A percentile compares a stretch with the other conserved stretches of the same genome.
Conservation (phyloP, 2,329 filamentous ascomycete species). For the Fusarium sp. region DNA sequence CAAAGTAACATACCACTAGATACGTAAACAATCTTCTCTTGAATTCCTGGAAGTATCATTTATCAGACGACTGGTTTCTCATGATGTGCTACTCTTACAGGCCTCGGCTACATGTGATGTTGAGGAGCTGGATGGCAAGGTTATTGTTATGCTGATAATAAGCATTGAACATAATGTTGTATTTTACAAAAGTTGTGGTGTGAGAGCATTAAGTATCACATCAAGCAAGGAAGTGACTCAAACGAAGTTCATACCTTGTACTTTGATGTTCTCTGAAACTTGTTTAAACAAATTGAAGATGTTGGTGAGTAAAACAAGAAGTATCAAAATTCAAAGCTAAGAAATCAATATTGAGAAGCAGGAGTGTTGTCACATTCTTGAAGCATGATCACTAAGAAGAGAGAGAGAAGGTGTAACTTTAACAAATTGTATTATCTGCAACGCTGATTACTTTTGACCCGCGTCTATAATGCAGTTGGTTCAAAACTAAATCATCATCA, state of each 20-base stretch:
- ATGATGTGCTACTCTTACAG: too few relatives aligned
- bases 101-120: too few relatives aligned
- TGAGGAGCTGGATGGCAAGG: too few relatives aligned
- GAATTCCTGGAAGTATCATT: too few relatives aligned
- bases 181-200: too few relatives aligned
- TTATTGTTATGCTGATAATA: too few relatives aligned
- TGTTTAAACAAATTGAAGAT: not conserved
- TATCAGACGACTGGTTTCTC: too few relatives aligned
- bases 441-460: conserved; percentile 39
- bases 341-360: not conserved
- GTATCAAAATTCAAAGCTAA: not conserved
- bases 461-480: conserved; percentile 38
- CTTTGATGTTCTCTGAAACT: not conserved
- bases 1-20: not conserved
- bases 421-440: conserved; percentile 43
- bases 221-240: not conserved
- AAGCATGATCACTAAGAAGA: not conserved
- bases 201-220: not conserved
- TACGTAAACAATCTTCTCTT: too few relatives aligned
- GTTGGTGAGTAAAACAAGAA: not conserved
- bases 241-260: not conserved
- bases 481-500: conserved; percentile 40
- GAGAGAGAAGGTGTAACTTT: conserved; percentile 19
- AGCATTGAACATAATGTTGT: too few relatives aligned
- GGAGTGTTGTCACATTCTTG: not conserved